A percentile compares a stretch with the other conserved stretches of the same genome.
Evolutionary conservation across 1,284 basidiomycete genomes (phyloP).

Genomic region (Rhodofomes roseus): DNA sequence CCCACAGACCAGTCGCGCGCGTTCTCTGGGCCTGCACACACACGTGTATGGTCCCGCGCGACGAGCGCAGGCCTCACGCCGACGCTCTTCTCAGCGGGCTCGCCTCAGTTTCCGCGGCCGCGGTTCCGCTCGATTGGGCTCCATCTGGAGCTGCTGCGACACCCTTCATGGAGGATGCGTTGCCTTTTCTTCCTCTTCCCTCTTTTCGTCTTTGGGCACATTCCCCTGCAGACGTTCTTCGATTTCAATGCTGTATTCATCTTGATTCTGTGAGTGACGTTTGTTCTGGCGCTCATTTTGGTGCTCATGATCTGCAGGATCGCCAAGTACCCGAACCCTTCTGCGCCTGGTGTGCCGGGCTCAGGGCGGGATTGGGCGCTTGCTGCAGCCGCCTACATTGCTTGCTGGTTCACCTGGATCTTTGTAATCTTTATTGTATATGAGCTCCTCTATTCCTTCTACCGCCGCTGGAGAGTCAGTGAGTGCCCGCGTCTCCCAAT

Average conservation of each 20-base stretch:
- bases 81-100: conserved; percentile 38
- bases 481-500: conserved; percentile 36
- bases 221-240: conserved; percentile 74
- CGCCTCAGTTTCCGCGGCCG: conserved; percentile 44
- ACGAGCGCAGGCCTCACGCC: conserved; percentile 46
- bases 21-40: conserved; percentile 25
- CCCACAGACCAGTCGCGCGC: conserved; percentile 51
- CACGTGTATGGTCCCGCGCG: conserved; percentile 58
- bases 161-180: conserved; percentile 50
- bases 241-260: conserved; percentile 81
- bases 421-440: conserved; percentile 76
- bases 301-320: conserved; percentile 40
- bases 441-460: conserved; percentile 77
- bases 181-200: conserved; percentile 67
- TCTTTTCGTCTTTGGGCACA: conserved; percentile 62
- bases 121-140: conserved; percentile 61
- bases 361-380: conserved; percentile 75
- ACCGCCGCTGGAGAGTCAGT: conserved; percentile 80
- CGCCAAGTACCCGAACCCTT: conserved; percentile 64
- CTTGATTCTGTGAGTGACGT: conserved; percentile 62
- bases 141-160: conserved; percentile 60
- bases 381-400: conserved; percentile 72
- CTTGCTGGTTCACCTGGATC: conserved; percentile 75
- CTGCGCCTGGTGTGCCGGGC: conserved; percentile 59
- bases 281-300: conserved; percentile 5